Evolutionary conservation across 345 rosid genomes (phyloP).

Genomic region (Lepidium africanum): DNA sequence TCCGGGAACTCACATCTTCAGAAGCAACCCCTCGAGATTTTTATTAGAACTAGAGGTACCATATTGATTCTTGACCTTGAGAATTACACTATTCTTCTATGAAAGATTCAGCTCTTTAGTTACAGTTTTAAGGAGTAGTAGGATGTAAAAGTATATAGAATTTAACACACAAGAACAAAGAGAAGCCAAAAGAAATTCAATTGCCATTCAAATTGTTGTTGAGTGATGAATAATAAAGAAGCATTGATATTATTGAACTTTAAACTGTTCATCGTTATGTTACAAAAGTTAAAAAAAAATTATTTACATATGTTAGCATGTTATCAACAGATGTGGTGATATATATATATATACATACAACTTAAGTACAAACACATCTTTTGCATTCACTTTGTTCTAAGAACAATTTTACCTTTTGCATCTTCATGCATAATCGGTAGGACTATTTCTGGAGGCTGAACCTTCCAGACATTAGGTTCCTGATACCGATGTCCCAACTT

Average conservation of each 20-base stretch:
- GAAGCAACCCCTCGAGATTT: constrained; percentile 19
- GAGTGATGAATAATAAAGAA: constrained; percentile 7
- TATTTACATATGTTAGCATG: background rate
- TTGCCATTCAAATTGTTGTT: constrained; percentile 15
- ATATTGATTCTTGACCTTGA: constrained; percentile 23
- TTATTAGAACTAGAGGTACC: constrained; percentile 19
- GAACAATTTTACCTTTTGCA: constrained; percentile 53
- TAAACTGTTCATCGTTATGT: background rate
- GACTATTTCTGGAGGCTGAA: constrained; percentile 51
- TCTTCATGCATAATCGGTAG: constrained; percentile 56
- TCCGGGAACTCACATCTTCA: constrained; percentile 58
- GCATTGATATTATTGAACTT: background rate
- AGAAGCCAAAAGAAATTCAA: constrained; percentile 6
- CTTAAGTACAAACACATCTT: background rate
- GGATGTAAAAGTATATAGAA: constrained; percentile 18
- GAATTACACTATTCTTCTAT: background rate
- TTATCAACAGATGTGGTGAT: constrained; percentile 6
- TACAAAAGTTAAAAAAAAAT: background rate
- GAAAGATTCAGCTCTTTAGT: constrained; percentile 7
- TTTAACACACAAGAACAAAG: constrained; percentile 4
- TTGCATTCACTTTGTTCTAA: constrained; percentile 37
- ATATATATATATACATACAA: background rate
- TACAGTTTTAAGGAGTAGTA: constrained; percentile 15
- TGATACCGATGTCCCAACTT: constrained; percentile 51
- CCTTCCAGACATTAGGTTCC: constrained; percentile 51